Evolutionary conservation across 352 stramenopile genomes (phyloP).

Genomic region (Phytopythium oedochilum): DNA sequence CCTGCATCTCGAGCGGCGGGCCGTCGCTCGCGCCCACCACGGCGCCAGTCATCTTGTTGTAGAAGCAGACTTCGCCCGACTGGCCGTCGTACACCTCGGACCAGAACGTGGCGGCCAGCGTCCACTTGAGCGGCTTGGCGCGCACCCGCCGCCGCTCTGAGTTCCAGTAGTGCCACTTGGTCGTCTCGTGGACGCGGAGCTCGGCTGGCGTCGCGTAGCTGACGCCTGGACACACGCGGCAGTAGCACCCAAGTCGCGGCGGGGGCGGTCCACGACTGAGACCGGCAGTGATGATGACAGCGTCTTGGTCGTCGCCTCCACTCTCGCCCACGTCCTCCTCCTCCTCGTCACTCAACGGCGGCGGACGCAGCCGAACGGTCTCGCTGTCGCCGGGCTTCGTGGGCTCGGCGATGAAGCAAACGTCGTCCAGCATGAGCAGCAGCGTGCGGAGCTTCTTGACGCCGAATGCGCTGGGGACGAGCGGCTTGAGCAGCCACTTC

Average conservation of each 20-base stretch:
- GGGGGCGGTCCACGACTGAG: slow-evolving; percentile 16
- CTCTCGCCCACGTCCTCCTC: slow-evolving; percentile 4
- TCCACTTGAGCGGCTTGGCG: slow-evolving; percentile 39
- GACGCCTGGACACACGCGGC: slow-evolving; percentile 55
- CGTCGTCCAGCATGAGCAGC: slow-evolving; percentile 48
- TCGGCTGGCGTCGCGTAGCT: slow-evolving; percentile 61
- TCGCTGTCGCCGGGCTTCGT: slow-evolving; percentile 47
- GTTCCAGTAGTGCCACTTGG: slow-evolving; percentile 84
- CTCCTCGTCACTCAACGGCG: slow-evolving; percentile 29
- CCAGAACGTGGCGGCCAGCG: slow-evolving; percentile 61
- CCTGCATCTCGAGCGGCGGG: slow-evolving; percentile 60
- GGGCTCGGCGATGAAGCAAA: slow-evolving; percentile 44
- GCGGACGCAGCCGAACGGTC: slow-evolving; percentile 52
- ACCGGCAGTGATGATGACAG: neutral
- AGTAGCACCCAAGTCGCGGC: slow-evolving; percentile 48
- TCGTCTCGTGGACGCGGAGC: slow-evolving; percentile 54
- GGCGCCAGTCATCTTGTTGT: slow-evolving; percentile 67
- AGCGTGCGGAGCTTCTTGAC: slow-evolving; percentile 80
- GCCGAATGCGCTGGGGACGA: slow-evolving; percentile 45
- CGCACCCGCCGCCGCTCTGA: slow-evolving; percentile 29
- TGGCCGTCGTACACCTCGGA: slow-evolving; percentile 64
- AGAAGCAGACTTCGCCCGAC: slow-evolving; percentile 59
- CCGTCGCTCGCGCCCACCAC: slow-evolving; percentile 41
- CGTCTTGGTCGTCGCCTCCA: slow-evolving; percentile 1
- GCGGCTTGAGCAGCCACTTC: slow-evolving; percentile 62